Conservation (phyloP, 75 land plant species). For the Pinus albicaulis region DNA sequence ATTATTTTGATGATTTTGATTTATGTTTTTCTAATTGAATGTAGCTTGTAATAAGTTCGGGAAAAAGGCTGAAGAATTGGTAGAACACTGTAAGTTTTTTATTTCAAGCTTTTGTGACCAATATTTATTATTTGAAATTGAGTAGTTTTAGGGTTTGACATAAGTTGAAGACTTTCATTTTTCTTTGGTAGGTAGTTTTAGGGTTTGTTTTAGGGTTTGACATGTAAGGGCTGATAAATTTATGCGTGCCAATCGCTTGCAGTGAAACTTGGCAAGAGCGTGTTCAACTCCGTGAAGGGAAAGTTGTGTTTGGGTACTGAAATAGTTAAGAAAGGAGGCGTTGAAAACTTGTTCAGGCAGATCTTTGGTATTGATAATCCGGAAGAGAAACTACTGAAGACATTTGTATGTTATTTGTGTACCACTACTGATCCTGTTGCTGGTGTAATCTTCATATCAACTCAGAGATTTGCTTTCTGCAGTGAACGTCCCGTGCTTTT, state of each 20-base stretch:
- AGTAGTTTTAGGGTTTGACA: too few species aligned
- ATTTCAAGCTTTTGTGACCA: too few species aligned
- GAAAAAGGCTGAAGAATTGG: background rate
- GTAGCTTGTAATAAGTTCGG: background rate
- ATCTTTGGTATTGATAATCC: constrained; percentile 15
- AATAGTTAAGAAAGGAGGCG: constrained; percentile 47
- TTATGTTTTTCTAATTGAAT: too few species aligned
- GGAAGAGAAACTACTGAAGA: constrained; percentile 50
- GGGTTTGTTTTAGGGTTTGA: background rate
- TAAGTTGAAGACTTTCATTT: too few species aligned
- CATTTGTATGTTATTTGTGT: constrained; percentile 54
- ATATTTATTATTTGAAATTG: too few species aligned
- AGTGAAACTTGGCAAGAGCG: constrained; percentile 33
- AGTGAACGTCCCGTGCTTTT: constrained; percentile 48
- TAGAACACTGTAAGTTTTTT: background rate
- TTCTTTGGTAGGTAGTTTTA: background rate
- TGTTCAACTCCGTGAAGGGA: constrained; percentile 52
- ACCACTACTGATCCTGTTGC: constrained; percentile 67
- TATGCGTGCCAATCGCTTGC: background rate
- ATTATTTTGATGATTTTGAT: too few species aligned
- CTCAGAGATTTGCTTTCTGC: constrained; percentile 49
- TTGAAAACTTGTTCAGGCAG: constrained; percentile 43
- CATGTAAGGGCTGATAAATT: constrained; percentile 19
- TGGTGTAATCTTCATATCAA: constrained; percentile 59
- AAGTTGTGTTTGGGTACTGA: constrained; percentile 52